Evolutionary conservation across 176 grass and related monocot genomes (phyloP), one percentile per base, ranked within the genome.

Genomic region (Zoysia japonica): DNA sequence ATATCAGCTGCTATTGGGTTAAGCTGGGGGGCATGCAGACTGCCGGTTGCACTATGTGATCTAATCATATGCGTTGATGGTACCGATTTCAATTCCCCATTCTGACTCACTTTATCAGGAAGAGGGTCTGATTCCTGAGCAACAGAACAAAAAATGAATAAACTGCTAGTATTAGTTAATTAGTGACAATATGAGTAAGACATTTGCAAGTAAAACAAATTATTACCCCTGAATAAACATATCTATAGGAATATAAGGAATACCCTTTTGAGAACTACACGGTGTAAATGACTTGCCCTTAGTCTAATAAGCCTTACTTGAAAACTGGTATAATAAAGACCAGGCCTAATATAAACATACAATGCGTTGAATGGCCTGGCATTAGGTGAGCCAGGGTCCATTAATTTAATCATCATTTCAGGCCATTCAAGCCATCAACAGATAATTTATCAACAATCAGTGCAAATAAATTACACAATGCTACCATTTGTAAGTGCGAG

Each of bases 1-100:
- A 97, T 92, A 87, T 97, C 94, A 82, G 94, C 94, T 80, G 94
- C 91, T 74, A 97, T 70, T 48, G 94, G 94, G 74, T 97, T 90
- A 80, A 76, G 91, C 67, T 91, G 94, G 65, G 74, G 47, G 5
- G 82, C 91, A 80, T 94, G 94, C 39, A 97, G 77, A 82, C 90
- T 89, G 72, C 94, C 87, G n/a, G 91, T 88, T 74, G 86, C 89
- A 88, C 91, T 97, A 50, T 92, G 91, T 72, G 82, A 93, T 86
- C 94, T 86, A 72, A 97, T 94, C 87, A 97, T 92, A 87, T 83
- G 85, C 37, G 87, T 81, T 88, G 91, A 82, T 66, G 89, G 66
- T 68, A 89, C 85, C 66, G 81, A 46, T 78, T 91, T 93, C 71
- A 71, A 63, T 9, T 93, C 89, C 59, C 77, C 73, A 65, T 84